phyloP scores from a whole-genome alignment of 78 protist species.

The slime mould (Dictyostelium discoideum) region DNA sequence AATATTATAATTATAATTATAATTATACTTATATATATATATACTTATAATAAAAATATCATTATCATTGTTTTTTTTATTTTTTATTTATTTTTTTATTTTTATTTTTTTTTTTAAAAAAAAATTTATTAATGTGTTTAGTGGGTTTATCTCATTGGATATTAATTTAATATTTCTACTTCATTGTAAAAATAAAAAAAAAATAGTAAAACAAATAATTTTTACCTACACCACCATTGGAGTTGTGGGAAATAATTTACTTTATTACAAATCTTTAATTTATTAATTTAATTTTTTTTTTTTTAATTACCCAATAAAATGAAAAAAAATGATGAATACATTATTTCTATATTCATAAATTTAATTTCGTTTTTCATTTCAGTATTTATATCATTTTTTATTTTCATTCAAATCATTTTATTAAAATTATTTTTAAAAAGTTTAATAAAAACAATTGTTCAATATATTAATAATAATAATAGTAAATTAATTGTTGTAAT shows the following conservation, averaged over 20 bases:
- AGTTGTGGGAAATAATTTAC: not conserved
- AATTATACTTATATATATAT: no score
- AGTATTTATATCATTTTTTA: constrained; percentile 4
- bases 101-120: no score
- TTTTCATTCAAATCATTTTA: not conserved
- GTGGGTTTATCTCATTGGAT: not conserved
- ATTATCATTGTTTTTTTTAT: not conserved
- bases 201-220: not conserved
- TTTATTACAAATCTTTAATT: not conserved
- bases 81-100: not conserved
- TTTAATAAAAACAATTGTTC: not conserved
- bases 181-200: not conserved
- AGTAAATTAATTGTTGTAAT: not conserved
- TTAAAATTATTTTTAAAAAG: not conserved
- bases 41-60: no score
- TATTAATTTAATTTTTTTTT: not conserved
- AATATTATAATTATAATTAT: no score
- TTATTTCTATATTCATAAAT: not conserved
- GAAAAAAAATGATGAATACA: constrained; percentile 1
- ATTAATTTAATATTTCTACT: not conserved
- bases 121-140: not conserved
- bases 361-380: not conserved
- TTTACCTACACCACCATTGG: not conserved
- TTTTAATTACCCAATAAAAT: not conserved
- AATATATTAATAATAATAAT: not conserved